Evolutionary conservation across 768 basidiomycete genomes (phyloP), one percentile per base, ranked within the genome.

Genomic region (Epithele typhae): DNA sequence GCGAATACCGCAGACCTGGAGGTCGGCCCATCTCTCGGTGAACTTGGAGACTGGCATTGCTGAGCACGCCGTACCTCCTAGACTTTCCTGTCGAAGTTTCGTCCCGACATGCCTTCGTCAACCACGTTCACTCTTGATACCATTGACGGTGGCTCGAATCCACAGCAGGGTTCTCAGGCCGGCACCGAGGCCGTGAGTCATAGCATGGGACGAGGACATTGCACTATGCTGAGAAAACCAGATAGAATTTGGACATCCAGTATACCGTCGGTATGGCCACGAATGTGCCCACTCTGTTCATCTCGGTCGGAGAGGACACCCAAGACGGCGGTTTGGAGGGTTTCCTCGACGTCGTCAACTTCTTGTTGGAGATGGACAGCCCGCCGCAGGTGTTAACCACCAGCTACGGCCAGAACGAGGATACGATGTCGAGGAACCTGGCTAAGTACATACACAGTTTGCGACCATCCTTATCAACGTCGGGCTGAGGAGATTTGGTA

Each of bases 321-420:
- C 40, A 50, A 25, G 60, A 59, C 25, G 56, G 56, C 30, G 54
- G 50, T 37, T 48, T 57, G 30, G 54, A 53, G 34, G 59, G 59
- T 17, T 59, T 61, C 54, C 42, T 59, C n/a, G 57, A 69, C 17
- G 85, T 84, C 81, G 63, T 87, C 25, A 71, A 82, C 38, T 78
- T 71, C 46, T 56, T 85, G 11, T 64, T 78, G 1, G 55, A 51
- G 11, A 70, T 76, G 25, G 37, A 62, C 11, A 57, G 66, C 33
- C 61, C 75, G 1, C 82, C 84, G 74, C 72, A 76, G 48, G 69
- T 77, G 8, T 80, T 88, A 21, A 58, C 84, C 0, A 88, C 82
- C 0, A 84, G 81, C 53, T 90, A 88, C 58, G 81, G 76, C 4
- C 81, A 87, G 36, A 74, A 79, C 51, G 87, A 90, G 46, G 78